Conservation (phyloP, 2,329 filamentous ascomycete species). For the Hymenoscyphus albidus region DNA sequence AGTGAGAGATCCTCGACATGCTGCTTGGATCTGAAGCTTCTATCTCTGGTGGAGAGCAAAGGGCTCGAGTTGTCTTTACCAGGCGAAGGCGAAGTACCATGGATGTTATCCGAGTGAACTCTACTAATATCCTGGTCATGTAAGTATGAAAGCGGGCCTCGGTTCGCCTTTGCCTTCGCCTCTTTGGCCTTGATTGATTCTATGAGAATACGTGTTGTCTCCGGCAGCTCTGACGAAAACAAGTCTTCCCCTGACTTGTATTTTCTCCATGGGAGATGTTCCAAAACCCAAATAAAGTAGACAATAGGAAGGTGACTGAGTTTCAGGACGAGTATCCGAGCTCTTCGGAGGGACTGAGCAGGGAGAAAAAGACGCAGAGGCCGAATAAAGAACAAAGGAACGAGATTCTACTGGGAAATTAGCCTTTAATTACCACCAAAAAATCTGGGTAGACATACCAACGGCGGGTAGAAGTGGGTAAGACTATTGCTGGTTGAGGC, state of each 20-base stretch:
- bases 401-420: conserved; percentile 53
- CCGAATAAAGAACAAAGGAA: conserved; percentile 67
- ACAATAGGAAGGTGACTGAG: conserved; percentile 65
- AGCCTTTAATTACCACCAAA: conserved; percentile 24
- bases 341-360: conserved; percentile 58
- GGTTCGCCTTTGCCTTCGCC: conserved; percentile 6
- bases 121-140: not conserved
- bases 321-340: conserved; percentile 59
- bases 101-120: not conserved
- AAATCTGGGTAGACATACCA: conserved; percentile 34
- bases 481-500: conserved; percentile 65
- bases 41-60: not conserved
- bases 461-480: conserved; percentile 66
- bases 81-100: not conserved
- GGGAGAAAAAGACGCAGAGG: conserved; percentile 67
- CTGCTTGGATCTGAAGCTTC: not conserved
- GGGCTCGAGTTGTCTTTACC: not conserved
- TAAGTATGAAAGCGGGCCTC: not conserved
- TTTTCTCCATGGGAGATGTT: conserved; percentile 38
- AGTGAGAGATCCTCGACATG: conserved; percentile 18
- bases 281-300: conserved; percentile 54
- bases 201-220: conserved; percentile 9
- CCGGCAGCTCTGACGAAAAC: conserved; percentile 24
- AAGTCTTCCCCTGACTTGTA: conserved; percentile 17
- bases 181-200: conserved; percentile 13